Evolutionary conservation across 768 basidiomycete species (phyloP), one percentile per base, ranked within the genome.

Genomic region (Tremella mesenterica): DNA sequence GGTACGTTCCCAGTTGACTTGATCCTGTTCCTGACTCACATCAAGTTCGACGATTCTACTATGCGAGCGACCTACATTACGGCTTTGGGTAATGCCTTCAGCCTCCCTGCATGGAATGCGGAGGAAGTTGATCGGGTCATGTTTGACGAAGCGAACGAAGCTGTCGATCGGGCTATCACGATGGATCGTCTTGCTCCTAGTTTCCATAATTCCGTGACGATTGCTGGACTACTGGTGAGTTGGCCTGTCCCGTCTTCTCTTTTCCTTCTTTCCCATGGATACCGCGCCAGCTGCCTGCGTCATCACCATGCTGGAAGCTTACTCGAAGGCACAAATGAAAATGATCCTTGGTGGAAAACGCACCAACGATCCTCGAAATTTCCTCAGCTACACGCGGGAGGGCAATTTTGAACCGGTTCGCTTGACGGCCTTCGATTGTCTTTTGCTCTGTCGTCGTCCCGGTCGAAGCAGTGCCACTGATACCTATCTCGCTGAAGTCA

Each of bases 161-260:
- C 93, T 69, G 81, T 96, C 28, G 87, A 90, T 64, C 81, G 93
- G 39, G 93, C 92, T 75, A 83, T 89, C 52, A 88, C 83, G 65
- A 89, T 95, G 84, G 95, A 99, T 73, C 80, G 91, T 50, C 78
- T 97, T 14, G 91, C 96, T 52, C 90, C 95, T 8, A 93, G 92
- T 1, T 83, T 84, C 44, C 90, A 93, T 63, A 99, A 99, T 67
- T 82, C 88, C 29, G 85, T 97, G 25, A 92, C 95, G 0, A 80
- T 86, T 45, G 88, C 95, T 23, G 85, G 84, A 7, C 76, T 99
- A 50, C 88, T 96, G 81, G 90, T 93, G 56, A 54, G 81, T 73
- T 56, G 54, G 52, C 27, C n/a, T n/a, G n/a, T n/a, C n/a, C n/a
- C n/a, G n/a, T n/a, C n/a, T n/a, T n/a, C n/a, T n/a, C n/a, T n/a